Evolutionary conservation across 305 asterid species (phyloP).

Genomic region (Fraxinus platypoda): DNA sequence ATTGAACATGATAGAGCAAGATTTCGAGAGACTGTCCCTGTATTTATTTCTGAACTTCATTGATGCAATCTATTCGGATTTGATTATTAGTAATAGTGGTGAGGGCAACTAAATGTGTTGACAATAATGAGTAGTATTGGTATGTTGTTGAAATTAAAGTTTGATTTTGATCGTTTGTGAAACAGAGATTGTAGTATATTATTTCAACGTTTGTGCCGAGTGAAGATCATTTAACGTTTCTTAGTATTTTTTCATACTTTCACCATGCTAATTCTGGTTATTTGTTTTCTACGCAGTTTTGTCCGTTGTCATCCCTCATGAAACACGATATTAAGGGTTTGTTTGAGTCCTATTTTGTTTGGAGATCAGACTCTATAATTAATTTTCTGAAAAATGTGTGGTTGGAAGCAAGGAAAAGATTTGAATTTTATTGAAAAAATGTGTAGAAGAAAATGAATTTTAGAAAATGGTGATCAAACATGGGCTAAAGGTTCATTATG

Average conservation of each 20-base stretch:
- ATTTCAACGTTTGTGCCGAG: not conserved
- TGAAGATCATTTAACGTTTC: not conserved
- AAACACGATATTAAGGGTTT: not conserved
- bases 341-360: not conserved
- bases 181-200: not conserved
- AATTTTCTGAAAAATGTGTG: no score
- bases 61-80: not conserved
- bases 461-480: not conserved
- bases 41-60: not conserved
- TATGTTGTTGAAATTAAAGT: no score
- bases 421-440: not conserved
- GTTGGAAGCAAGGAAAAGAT: not conserved
- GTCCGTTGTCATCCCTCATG: not conserved
- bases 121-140: no score
- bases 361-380: no score
- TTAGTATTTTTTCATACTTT: not conserved
- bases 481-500: not conserved
- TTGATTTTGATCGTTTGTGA: not conserved
- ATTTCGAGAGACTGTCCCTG: not conserved
- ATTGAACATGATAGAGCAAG: no score
- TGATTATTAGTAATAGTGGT: no score
- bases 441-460: not conserved
- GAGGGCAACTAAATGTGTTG: no score
- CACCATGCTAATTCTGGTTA: not conserved
- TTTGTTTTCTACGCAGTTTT: not conserved